Percentiles rank a stretch among this genome's conserved stretches.
Conservation (phyloP, 148 eudicot genomes). For the Rhododendron griersonianum region DNA sequence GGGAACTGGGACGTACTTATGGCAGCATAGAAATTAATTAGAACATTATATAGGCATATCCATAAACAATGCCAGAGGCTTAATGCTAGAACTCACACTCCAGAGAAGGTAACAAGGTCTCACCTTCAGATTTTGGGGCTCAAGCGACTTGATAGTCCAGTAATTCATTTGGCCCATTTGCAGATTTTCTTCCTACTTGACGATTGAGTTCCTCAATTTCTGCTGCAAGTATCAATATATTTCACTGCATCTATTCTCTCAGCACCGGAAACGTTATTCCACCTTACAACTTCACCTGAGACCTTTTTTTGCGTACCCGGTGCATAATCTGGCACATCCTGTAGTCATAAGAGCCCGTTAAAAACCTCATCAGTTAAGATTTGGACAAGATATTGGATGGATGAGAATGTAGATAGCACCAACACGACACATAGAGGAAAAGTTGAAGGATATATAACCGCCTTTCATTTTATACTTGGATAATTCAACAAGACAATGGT, state of each 20-base stretch:
- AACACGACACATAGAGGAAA: not conserved
- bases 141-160: constrained; percentile 76
- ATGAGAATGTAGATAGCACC: not conserved
- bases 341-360: constrained; percentile 2
- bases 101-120: not conserved
- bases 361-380: not conserved
- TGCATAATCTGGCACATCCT: constrained; percentile 75
- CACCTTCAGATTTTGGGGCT: constrained; percentile 88
- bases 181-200: constrained; percentile 66
- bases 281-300: constrained; percentile 50
- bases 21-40: not conserved
- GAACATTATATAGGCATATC: not conserved
- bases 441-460: not conserved
- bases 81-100: not conserved
- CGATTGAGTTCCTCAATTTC: constrained; percentile 79
- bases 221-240: constrained; percentile 89
- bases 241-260: constrained; percentile 77
- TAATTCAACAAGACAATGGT: not conserved
- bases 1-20: not conserved
- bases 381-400: not conserved
- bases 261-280: constrained; percentile 82
- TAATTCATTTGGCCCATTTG: constrained; percentile 69
- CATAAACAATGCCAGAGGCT: not conserved
- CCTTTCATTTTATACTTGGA: not conserved
- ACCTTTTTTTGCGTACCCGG: constrained; percentile 88